Conservation (phyloP, 1,284 basidiomycete genomes). For the Sporisorium reilianum region DNA sequence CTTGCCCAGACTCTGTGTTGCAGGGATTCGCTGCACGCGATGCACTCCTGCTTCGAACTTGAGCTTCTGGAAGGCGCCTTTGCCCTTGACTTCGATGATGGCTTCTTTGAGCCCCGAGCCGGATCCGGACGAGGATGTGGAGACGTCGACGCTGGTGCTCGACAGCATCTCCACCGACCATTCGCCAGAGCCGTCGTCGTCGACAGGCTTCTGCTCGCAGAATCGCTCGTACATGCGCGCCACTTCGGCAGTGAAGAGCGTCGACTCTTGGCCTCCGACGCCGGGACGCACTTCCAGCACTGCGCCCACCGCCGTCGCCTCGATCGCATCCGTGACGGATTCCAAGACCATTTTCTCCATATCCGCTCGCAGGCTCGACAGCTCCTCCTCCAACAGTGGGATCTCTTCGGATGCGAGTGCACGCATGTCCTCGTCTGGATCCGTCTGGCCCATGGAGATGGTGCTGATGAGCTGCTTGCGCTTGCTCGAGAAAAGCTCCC, state of each 20-base stretch:
- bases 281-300: conserved; percentile 92
- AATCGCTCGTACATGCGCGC: conserved; percentile 84
- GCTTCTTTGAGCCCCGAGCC: conserved; percentile 82
- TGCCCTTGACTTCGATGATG: conserved; percentile 83
- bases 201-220: conserved; percentile 50
- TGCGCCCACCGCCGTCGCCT: conserved; percentile 78
- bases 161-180: conserved; percentile 62
- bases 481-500: conserved; percentile 72
- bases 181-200: conserved; percentile 39
- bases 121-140: conserved; percentile 38
- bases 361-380: conserved; percentile 73
- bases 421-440: conserved; percentile 78
- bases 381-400: conserved; percentile 72
- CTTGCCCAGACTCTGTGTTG: conserved; percentile 85
- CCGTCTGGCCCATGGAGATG: conserved; percentile 35
- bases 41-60: conserved; percentile 95
- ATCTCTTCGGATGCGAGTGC: conserved; percentile 82
- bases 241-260: conserved; percentile 83
- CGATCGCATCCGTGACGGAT: conserved; percentile 71
- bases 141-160: conserved; percentile 58
- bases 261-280: conserved; percentile 90
- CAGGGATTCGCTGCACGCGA: conserved; percentile 91
- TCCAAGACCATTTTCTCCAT: conserved; percentile 82
- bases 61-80: conserved; percentile 82
- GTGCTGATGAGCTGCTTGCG: conserved; percentile 71